These are phyloP conservation scores for Nyssa sinensis DNA, from an alignment of 148 eudicot genomes.

Conservation along the genomic window DNA sequence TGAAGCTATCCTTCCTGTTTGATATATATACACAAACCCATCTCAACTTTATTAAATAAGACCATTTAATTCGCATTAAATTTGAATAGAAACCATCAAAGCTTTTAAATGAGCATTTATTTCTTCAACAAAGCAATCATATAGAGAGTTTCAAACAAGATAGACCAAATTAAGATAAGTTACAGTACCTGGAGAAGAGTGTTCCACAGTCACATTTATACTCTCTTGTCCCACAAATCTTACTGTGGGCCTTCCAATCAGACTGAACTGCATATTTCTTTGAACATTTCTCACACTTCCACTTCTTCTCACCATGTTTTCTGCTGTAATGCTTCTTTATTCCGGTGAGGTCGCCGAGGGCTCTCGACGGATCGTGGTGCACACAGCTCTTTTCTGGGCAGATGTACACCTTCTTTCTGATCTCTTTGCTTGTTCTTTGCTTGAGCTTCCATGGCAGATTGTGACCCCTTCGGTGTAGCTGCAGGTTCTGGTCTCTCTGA, in stretches of 20 bases:
- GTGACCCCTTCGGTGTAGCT: background rate
- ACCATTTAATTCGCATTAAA: background rate
- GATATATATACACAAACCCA: background rate
- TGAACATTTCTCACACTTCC: background rate
- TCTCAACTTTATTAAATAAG: background rate
- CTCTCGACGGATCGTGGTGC: background rate
- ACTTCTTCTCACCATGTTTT: background rate
- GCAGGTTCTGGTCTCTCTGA: background rate
- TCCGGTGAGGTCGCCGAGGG: background rate
- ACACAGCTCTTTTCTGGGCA: background rate
- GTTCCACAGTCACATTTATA: background rate
- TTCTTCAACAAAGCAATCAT: slow-evolving; percentile 2
- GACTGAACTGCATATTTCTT: background rate
- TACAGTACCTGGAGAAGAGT: background rate
- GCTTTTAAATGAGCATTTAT: background rate
- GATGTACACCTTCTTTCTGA: background rate
- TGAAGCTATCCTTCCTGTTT: background rate
- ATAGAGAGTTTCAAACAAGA: too few species aligned
- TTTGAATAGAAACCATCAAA: background rate
- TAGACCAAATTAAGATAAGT: background rate
- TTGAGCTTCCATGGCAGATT: background rate
- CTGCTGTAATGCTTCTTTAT: background rate
- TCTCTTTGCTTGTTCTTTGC: background rate
- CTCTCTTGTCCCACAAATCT: background rate
- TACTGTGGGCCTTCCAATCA: background rate